These are phyloP conservation scores for Talaromyces sp. DNA, from an alignment of 2,329 filamentous ascomycete genomes.

Conservation along the genomic window DNA sequence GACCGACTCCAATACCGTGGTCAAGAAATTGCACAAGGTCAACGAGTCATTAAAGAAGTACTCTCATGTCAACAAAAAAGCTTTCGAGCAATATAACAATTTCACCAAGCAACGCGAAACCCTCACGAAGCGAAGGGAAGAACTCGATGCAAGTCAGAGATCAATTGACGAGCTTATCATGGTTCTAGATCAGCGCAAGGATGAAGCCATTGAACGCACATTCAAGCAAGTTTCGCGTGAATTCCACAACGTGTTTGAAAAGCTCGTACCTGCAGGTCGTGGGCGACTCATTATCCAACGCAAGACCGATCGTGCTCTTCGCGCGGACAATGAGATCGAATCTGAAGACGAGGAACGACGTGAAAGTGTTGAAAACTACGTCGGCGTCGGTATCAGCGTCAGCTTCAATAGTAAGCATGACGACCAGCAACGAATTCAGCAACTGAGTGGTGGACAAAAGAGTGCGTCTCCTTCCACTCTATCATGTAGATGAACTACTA, in stretches of 20 bases:
- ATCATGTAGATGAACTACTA: neutral
- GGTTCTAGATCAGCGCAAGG: constrained; percentile 89
- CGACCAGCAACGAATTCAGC: constrained; percentile 96
- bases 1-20: constrained; percentile 71
- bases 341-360: constrained; percentile 63
- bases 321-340: constrained; percentile 62
- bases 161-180: constrained; percentile 91
- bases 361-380: constrained; percentile 82
- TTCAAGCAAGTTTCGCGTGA: constrained; percentile 97
- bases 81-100: constrained; percentile 97
- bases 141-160: constrained; percentile 78
- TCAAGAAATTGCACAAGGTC: constrained; percentile 76
- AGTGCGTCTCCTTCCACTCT: constrained; percentile 54
- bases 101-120: constrained; percentile 91
- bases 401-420: constrained; percentile 99
- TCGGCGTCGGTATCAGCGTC: constrained; percentile 91
- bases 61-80: constrained; percentile 98
- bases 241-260: constrained; percentile 89
- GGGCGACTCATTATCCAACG: constrained; percentile 90
- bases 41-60: constrained; percentile 94
- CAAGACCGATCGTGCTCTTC: constrained; percentile 67
- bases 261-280: constrained; percentile 88
- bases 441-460: constrained; percentile 95
- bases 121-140: constrained; percentile 75
- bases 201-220: constrained; percentile 95